Conservation (phyloP, 2,329 filamentous ascomycete species). For the Xylariales sp. region DNA sequence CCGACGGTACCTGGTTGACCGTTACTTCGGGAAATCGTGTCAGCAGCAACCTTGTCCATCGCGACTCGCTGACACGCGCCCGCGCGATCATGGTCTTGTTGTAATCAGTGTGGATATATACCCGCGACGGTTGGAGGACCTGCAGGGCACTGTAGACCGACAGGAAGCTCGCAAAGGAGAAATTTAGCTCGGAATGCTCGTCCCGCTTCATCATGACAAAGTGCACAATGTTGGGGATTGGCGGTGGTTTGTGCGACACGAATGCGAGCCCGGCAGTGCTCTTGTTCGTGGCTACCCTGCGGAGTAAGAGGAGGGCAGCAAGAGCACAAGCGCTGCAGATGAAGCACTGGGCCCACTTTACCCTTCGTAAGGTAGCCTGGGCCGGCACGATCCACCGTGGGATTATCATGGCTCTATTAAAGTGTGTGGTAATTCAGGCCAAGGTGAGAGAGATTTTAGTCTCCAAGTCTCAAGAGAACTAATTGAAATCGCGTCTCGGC, state of each 20-base stretch:
- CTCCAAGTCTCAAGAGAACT: no score
- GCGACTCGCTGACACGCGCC: constrained; percentile 8
- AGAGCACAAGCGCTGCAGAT: no score
- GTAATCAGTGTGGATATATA: constrained; percentile 23
- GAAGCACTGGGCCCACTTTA: no score
- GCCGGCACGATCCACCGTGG: no score
- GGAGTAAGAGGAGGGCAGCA: no score
- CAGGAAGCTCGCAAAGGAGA: not conserved
- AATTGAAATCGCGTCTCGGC: no score
- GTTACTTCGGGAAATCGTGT: constrained; percentile 11
- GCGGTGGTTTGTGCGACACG: not conserved
- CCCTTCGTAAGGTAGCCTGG: no score
- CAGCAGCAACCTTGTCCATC: constrained; percentile 18
- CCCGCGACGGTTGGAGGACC: constrained; percentile 3
- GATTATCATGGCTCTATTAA: no score
- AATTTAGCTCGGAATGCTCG: not conserved
- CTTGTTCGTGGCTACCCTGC: no score
- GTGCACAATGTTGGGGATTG: constrained; percentile 2
- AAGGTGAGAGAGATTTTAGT: no score
- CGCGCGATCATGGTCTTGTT: not conserved
- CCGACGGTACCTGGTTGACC: constrained; percentile 12
- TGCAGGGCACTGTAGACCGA: constrained; percentile 1
- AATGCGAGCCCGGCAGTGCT: no score
- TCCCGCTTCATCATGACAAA: constrained; percentile 1
- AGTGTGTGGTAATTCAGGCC: no score